These are phyloP conservation scores for Onygenales sp. DNA, from an alignment of 2,329 filamentous ascomycete species.

Conservation along the genomic window DNA sequence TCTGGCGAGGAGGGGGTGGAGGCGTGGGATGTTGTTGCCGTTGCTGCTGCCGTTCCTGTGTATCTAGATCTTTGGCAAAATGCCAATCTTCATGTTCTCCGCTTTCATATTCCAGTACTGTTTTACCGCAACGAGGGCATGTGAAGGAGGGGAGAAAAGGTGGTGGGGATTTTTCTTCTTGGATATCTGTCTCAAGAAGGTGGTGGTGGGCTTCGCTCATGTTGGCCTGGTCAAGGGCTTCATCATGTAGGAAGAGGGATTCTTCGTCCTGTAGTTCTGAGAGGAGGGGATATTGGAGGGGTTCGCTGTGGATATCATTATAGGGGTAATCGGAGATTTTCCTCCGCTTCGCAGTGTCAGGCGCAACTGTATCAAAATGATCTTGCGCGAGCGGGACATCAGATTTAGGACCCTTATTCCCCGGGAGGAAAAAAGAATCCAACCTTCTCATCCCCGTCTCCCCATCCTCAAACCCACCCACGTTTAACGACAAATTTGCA, in stretches of 20 bases:
- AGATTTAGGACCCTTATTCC: neutral
- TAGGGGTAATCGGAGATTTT: neutral
- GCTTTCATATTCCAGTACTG: slow-evolving; percentile 49
- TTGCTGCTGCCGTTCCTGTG: slow-evolving; percentile 4
- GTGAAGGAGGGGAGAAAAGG: slow-evolving; percentile 22
- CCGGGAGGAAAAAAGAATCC: slow-evolving; percentile 68
- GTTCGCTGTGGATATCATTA: neutral
- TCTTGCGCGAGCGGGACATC: neutral
- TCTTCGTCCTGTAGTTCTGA: neutral
- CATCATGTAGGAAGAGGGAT: neutral
- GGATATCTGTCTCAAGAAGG: neutral
- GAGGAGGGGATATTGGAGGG: neutral
- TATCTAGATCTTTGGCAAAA: slow-evolving; percentile 67
- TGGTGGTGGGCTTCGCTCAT: neutral
- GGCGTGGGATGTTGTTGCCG: neutral
- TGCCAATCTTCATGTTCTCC: slow-evolving; percentile 90
- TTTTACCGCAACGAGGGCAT: slow-evolving; percentile 58
- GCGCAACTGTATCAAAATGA: neutral
- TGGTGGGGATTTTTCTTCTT: neutral
- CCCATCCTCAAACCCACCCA: slow-evolving; percentile 87
- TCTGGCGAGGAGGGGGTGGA: neutral
- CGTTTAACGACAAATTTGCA: slow-evolving; percentile 76
- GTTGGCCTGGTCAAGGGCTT: neutral
- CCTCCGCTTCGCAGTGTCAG: neutral
- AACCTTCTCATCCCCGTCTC: slow-evolving; percentile 78